These are phyloP conservation scores for Tuber borchii DNA, from an alignment of 495 filamentous ascomycete genomes.

Conservation along the genomic window DNA sequence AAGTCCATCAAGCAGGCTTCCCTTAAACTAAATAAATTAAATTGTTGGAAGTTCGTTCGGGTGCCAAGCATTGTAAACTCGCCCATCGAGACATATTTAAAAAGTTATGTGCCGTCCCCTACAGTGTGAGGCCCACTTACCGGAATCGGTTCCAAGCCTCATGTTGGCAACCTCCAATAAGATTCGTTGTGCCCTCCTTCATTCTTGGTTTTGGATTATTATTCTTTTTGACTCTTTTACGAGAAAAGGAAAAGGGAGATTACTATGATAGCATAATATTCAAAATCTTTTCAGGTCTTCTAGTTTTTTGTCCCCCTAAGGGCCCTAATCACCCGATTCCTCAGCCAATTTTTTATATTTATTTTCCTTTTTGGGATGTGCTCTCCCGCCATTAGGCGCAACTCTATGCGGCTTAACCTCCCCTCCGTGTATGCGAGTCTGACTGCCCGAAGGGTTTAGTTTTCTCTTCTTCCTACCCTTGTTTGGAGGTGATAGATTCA, in stretches of 20 bases:
- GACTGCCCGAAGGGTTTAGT: not conserved
- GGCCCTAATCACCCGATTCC: no score
- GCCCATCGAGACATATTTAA: not conserved
- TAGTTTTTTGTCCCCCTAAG: no score
- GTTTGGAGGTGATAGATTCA: not conserved
- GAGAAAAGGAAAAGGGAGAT: no score
- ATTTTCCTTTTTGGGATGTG: not conserved
- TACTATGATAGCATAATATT: not conserved
- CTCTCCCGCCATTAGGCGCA: not conserved
- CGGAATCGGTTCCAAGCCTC: not conserved
- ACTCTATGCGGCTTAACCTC: not conserved
- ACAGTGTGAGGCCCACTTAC: not conserved
- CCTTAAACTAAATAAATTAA: not conserved
- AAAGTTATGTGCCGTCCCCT: not conserved
- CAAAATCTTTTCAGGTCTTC: not conserved
- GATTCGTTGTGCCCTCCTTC: not conserved
- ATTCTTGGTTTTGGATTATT: not conserved
- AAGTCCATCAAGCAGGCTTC: not conserved
- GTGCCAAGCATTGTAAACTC: conserved; percentile 1
- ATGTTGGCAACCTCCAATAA: not conserved
- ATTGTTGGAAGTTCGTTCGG: not conserved
- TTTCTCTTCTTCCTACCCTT: not conserved
- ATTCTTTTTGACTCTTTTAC: no score
- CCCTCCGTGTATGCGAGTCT: not conserved
- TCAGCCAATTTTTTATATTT: no score